Percentiles rank a stretch among this genome's conserved stretches.
Evolutionary conservation across 2,329 filamentous ascomycete genomes (phyloP).

Genomic region (Xylaria sp.): DNA sequence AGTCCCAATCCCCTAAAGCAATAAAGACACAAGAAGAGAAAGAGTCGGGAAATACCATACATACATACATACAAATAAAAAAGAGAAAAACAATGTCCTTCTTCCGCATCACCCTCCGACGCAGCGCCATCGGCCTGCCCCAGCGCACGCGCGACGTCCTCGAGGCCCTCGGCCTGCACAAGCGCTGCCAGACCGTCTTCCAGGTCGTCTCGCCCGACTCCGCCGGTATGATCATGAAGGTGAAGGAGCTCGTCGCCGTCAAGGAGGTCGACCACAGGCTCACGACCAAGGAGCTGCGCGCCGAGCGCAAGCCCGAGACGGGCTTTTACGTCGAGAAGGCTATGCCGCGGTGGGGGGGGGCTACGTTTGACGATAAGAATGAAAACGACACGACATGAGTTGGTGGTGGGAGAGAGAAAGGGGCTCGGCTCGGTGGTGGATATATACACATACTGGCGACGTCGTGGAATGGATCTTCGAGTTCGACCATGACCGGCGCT

Average conservation of each 20-base stretch:
- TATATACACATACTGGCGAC: too few species aligned
- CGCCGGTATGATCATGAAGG: constrained; percentile 86
- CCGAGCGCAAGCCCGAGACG: constrained; percentile 64
- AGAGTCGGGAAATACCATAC: background rate
- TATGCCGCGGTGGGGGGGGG: constrained; percentile 28
- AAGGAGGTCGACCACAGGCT: constrained; percentile 65
- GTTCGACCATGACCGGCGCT: too few species aligned
- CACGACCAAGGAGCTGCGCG: constrained; percentile 63
- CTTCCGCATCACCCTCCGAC: constrained; percentile 88
- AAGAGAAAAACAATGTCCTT: constrained; percentile 54
- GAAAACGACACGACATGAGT: background rate
- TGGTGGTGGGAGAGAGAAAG: background rate
- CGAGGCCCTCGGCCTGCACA: constrained; percentile 76
- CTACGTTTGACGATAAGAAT: background rate
- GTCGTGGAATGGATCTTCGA: too few species aligned
- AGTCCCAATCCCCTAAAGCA: background rate
- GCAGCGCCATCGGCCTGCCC: constrained; percentile 84
- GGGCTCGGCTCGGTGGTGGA: too few species aligned
- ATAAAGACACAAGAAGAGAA: background rate
- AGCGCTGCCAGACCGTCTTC: constrained; percentile 82
- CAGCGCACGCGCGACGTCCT: constrained; percentile 74
- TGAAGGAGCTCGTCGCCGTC: constrained; percentile 86
- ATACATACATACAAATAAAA: background rate
- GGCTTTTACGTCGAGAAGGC: constrained; percentile 74
- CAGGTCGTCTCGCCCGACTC: constrained; percentile 75